Base-by-base conservation (phyloP, 2,329 filamentous ascomycete species). In the Verticillium klebahnii region DNA sequence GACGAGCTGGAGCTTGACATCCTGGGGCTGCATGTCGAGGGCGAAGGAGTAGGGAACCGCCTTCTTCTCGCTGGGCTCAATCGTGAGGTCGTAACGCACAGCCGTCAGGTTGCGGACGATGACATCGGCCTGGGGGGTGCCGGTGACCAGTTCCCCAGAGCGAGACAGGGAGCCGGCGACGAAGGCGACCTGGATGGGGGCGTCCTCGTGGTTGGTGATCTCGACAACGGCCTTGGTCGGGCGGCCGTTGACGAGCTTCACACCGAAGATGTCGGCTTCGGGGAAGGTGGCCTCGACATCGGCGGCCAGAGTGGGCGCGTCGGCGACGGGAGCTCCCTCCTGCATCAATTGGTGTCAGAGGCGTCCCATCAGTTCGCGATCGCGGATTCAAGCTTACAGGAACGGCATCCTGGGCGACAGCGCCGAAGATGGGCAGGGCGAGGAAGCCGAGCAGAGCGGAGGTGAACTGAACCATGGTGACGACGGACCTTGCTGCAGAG, bases 171-270 rank as follows among this genome's bases (percentile, higher is more conserved):
- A 85, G 66, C 93, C 95, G 55, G 89, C 89, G 56, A 97, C 78
- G 69, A 96, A 85, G 73, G 88, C 83, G 63, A 99, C 82, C 65
- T 84, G 85, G 72, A 99, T 85, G 29, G 93, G 85, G 59, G 82
- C 82, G 14, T 85, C 82, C 78, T 99, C 95, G 65, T 91, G 82
- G 82, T 99, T 99, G 75, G 83, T 85, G 74, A 99, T 83, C 71
- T 92, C 88, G 69, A 99, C 80, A 60, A 96, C 78, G 39, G 93
- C 90, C 75, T 91, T 87, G 66, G 93, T 97, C 52, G 92, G 87
- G 67, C 89, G 89, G 72, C 93, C 92, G 75, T 99, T 99, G 82
- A 98, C 86, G 69, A 98, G 88, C 85, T 96, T 97, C 69, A 98
- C 88, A 70, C 94, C 95, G 69, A 97, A 95, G 77, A 96, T 89